Base-by-base conservation (phyloP, 495 filamentous ascomycete species). In the Xylaria flabelliformis region DNA sequence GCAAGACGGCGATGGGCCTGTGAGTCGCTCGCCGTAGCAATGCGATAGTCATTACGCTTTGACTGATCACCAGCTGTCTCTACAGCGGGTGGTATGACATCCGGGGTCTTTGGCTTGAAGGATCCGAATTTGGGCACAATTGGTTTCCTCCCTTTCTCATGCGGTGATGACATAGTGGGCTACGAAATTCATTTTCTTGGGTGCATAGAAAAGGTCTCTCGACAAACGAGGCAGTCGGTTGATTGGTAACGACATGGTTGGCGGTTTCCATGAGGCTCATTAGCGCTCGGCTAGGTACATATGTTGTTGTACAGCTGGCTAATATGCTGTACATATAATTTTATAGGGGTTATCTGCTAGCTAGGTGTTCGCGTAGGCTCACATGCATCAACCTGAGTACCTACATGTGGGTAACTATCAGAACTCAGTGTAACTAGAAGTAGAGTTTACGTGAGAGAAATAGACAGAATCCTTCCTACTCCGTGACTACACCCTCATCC, bases 101-200 rank as follows among this genome's bases (percentile, higher is more conserved):
- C 50, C 0, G 36, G 1, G 67, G 77, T 70, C 59, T 86, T 87
- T 46, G 88, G 85, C 72, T 86, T 90, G 85, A 92, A 93, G 72
- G 91, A 93, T 55, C 84, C 83, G 73, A 93, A 93, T 55, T 88
- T 91, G 41, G 91, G 91, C 67, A 91, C 82, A 24, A 83, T 67
- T 36, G 76, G 79, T 26, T 64, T 77, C 69, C 79, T 80, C 41
- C 75, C 67, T 42, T 80, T 76, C 67, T 77, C 78, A 44, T 55
- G 64, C 34, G 64, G 19, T 32, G 74, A 78, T 59, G 79, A 70
- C 81, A 82, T 82, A 68, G 17, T 10, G 59, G 21, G 3, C 19
- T 8, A 48, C 59, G 15, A 66, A 29, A 17, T 15, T 29, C 44
- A 66, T 66, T 36, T 51, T 51, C 32, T 8, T 39, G 12, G 6